These are phyloP conservation scores for Elsinoe arachidis DNA, from an alignment of 2,329 filamentous ascomycete genomes.

Conservation along the genomic window DNA sequence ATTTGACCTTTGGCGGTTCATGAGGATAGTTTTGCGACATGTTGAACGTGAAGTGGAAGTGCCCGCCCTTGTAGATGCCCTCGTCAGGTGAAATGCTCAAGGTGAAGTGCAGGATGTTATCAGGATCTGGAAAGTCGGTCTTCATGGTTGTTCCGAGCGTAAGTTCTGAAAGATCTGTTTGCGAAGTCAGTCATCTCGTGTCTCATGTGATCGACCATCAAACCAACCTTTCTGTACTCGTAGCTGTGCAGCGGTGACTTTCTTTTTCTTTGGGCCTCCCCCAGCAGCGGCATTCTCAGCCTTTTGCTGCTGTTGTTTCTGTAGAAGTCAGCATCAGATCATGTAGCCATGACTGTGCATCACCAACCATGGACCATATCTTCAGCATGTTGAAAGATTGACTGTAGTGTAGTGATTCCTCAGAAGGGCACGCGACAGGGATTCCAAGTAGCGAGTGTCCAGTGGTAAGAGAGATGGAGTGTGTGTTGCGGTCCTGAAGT, in stretches of 20 bases:
- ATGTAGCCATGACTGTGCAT: background rate
- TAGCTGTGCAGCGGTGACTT: constrained; percentile 91
- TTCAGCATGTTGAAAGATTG: constrained; percentile 69
- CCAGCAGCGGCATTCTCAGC: constrained; percentile 72
- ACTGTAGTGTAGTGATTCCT: background rate
- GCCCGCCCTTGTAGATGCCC: constrained; percentile 77
- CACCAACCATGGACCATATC: constrained; percentile 93
- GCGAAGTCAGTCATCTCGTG: background rate
- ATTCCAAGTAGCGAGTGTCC: background rate
- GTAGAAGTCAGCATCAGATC: constrained; percentile 21
- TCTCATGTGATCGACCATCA: background rate
- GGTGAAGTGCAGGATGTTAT: constrained; percentile 78
- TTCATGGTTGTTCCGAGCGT: constrained; percentile 72
- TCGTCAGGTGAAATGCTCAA: constrained; percentile 79
- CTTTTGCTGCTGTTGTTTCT: constrained; percentile 81
- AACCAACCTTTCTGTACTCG: constrained; percentile 83
- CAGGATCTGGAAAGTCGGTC: constrained; percentile 70
- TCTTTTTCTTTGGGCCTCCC: constrained; percentile 74
- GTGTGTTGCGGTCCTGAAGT: too few species aligned
- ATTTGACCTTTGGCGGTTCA: constrained; percentile 94
- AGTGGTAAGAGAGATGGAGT: background rate
- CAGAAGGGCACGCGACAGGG: background rate
- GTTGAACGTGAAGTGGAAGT: constrained; percentile 81
- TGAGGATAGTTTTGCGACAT: constrained; percentile 96
- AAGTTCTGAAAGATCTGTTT: constrained; percentile 68